Conservation (phyloP, 306 rosid genomes). For the Sophora flavescens region DNA sequence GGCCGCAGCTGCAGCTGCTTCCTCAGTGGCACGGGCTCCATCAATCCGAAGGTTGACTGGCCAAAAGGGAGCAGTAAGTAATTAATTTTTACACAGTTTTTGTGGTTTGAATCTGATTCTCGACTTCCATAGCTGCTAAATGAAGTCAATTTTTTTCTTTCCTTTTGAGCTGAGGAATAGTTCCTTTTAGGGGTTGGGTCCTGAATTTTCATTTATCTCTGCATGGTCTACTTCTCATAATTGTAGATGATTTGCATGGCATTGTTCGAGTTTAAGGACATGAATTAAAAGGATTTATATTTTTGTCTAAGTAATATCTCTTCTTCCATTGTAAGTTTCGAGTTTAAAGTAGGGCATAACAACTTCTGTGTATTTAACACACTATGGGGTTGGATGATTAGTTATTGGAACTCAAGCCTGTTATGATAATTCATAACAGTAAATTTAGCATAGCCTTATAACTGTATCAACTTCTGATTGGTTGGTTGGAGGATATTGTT, state of each 20-base stretch:
- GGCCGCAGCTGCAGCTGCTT: slow-evolving; percentile 99
- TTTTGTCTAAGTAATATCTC: background rate
- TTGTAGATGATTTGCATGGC: slow-evolving; percentile 15
- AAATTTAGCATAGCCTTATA: background rate
- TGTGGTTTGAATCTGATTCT: slow-evolving; percentile 22
- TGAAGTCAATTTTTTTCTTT: background rate
- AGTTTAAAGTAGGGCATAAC: background rate
- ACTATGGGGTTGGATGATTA: background rate
- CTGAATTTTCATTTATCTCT: slow-evolving; percentile 8
- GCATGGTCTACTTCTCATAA: slow-evolving; percentile 6
- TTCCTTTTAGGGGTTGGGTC: background rate
- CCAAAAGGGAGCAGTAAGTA: slow-evolving; percentile 74
- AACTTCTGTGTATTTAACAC: slow-evolving; percentile 8
- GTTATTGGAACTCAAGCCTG: background rate
- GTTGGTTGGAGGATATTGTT: background rate
- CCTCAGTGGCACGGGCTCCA: slow-evolving; percentile 94
- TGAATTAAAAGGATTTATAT: slow-evolving; percentile 9
- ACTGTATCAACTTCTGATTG: background rate
- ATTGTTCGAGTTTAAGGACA: slow-evolving; percentile 5
- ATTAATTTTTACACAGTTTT: slow-evolving; percentile 25
- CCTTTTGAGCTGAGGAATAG: slow-evolving; percentile 22
- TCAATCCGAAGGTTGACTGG: slow-evolving; percentile 75
- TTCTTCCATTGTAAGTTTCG: background rate
- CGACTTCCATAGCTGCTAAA: slow-evolving; percentile 12
- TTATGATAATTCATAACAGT: background rate